Base-by-base conservation (phyloP, 352 stramenopile genomes). In the Globisporangium apiculatum region DNA sequence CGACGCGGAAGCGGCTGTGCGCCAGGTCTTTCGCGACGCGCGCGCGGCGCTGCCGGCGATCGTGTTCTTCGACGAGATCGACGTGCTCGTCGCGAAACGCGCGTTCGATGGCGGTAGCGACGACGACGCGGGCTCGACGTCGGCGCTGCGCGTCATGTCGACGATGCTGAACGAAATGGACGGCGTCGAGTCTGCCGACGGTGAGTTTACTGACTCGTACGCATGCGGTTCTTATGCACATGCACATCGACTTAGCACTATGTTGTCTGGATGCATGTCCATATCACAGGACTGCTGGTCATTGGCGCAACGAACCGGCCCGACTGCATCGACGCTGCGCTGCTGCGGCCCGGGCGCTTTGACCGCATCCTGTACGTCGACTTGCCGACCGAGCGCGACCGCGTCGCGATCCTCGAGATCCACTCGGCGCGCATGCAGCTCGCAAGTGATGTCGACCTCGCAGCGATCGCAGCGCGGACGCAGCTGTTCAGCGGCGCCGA, bases 161-260 rank as follows among this genome's bases (percentile, higher is more conserved):
- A 98, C 97, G 50, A 88, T 99, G 69, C 75, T 99, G 14, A 98
- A 97, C 49, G 95, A 99, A 68, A 99, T 99, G 84, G 96, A 99
- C 66, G 97, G 95, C 40, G 94, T 99, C 41, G 94, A 97, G 60
- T 89, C 85, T 17, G 79, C 91, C 2, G 95, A 98, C 61, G 97
- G 84, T 76, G 55, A 15, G 50, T 50, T 48, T 43, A 43, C 40
- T 43, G 7, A 12, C 40, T 43, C 11, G 40, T 43, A 43, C 11
- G 40, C 40, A 43, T 43, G 11, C 40, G 24, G 24, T 3, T 31
- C 24, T 14, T 43, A 12, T 43, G 7, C 7, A 43, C 7, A 43
- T 43, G 40, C 40, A 6, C 11, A 43, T 43, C 40, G 40, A n/a
- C 37, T 42, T 9, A 53, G 31, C 15, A 5, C 11, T 11, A 42